Evolutionary conservation across 495 filamentous ascomycete species (phyloP), one percentile per base, ranked within the genome.

Genomic region (Talaromyces proteolyticus): DNA sequence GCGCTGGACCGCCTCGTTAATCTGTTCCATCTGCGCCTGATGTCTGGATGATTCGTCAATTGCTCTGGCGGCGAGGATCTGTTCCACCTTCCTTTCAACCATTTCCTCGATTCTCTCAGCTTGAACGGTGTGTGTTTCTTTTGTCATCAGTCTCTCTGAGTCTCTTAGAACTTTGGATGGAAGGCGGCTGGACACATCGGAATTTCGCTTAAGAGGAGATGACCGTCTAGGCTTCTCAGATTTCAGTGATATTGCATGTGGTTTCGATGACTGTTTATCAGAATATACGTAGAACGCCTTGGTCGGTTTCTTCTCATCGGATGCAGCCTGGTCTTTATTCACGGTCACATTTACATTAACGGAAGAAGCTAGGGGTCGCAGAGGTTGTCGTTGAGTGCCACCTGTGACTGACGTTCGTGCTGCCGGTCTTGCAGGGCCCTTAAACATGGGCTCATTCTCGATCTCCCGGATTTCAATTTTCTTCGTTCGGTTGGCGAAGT

Each of bases 381-480:
- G 64, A 4, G 91, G 90, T 60, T 95, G 91, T 2, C 91, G 78
- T 42, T 75, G 62, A 5, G 82, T 70, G 6, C 66, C 70, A 19
- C 76, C 74, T 6, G 70, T 53, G 7, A 78, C 53, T 0, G 79
- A 74, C 17, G 64, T 62, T 4, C 68, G 64, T 14, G 53, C 44
- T 3, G 70, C 47, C 25, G 71, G 76, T 43, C 82, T 77, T 4
- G 81, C 78, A 18, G 80, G 79, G 12, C 84, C 82, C 57, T 87
- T 88, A 70, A 85, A 90, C 20, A 94, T 80, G 0, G 91, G 84
- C 57, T 94, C 89, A 60, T 96, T 95, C 63, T 97, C 91, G 37
- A 96, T 83, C 59, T 96, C 92, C 49, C 88, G 83, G 7, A 96
- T 84, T 64, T 98, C 92, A 53, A 98, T 96, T 61, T 94, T 90